phyloP scores from a whole-genome alignment of 495 filamentous ascomycete species.

The Umbilicaria muhlenbergii region DNA sequence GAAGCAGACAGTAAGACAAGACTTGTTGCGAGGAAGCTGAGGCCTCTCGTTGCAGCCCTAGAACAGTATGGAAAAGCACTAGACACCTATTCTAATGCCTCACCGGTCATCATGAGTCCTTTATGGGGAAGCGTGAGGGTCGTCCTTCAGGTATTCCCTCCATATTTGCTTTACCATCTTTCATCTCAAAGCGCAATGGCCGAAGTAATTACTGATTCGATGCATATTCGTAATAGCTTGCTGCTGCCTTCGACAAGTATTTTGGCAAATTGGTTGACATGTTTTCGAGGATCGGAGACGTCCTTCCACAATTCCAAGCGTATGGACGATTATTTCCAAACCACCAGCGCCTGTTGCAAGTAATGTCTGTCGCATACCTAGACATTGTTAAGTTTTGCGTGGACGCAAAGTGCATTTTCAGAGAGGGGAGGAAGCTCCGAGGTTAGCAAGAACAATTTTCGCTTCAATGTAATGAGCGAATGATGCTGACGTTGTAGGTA shows the following conservation, averaged over 20 bases:
- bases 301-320: constrained; percentile 20
- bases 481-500: too few species aligned
- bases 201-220: too few species aligned
- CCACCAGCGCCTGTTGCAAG: constrained; percentile 16
- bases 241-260: constrained; percentile 19
- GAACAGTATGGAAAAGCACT: constrained; percentile 25
- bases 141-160: constrained; percentile 15
- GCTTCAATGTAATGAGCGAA: too few species aligned
- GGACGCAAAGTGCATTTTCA: constrained; percentile 18
- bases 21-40: constrained; percentile 11
- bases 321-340: constrained; percentile 18
- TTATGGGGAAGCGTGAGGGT: constrained; percentile 28
- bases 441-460: too few species aligned
- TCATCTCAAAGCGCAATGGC: too few species aligned
- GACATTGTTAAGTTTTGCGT: constrained; percentile 25
- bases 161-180: too few species aligned
- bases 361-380: constrained; percentile 21
- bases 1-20: constrained; percentile 14
- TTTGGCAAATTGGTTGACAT: constrained; percentile 23
- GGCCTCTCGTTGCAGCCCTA: constrained; percentile 20
- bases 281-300: constrained; percentile 22
- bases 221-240: constrained; percentile 6
- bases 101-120: constrained; percentile 19
- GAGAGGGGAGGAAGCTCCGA: constrained; percentile 7
- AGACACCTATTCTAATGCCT: constrained; percentile 22